These are phyloP conservation scores for Cryoendolithus antarcticus DNA, from an alignment of 2,329 filamentous ascomycete species.

Conservation along the genomic window DNA sequence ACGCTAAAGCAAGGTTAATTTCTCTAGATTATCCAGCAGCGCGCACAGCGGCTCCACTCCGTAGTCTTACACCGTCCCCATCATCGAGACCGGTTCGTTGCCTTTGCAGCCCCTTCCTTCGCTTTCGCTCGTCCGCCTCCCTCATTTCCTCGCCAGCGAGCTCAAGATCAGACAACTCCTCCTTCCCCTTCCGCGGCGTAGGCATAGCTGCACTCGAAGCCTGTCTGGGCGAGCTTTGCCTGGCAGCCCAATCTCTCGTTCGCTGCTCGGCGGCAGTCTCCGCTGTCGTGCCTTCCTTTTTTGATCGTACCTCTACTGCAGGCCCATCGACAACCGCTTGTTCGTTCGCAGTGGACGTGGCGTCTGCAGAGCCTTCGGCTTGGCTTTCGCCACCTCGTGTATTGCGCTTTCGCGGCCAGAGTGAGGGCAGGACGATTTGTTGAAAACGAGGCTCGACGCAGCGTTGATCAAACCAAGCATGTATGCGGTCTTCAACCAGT, in stretches of 20 bases:
- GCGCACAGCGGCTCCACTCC: constrained; percentile 1
- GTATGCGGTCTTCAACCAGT: constrained; percentile 64
- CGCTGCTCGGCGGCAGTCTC: constrained; percentile 22
- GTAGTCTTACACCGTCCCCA: constrained; percentile 4
- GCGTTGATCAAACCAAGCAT: constrained; percentile 79
- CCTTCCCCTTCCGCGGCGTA: constrained; percentile 11
- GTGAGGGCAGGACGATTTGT: constrained; percentile 67
- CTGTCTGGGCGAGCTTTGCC: constrained; percentile 10
- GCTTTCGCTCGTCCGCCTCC: constrained; percentile 20
- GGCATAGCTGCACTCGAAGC: not conserved
- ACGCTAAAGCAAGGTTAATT: too few species aligned
- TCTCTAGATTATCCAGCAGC: not conserved
- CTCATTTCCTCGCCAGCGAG: constrained; percentile 22
- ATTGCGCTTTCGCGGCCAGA: constrained; percentile 78
- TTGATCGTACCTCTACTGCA: constrained; percentile 7
- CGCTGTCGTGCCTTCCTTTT: constrained; percentile 8
- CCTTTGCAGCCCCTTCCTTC: constrained; percentile 11
- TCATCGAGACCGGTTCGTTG: constrained; percentile 5
- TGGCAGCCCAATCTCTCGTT: constrained; percentile 23
- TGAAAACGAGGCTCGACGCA: constrained; percentile 79
- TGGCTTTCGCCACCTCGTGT: constrained; percentile 53
- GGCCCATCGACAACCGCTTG: constrained; percentile 7
- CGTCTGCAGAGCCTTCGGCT: not conserved
- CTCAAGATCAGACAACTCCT: constrained; percentile 20
- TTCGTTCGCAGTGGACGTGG: constrained; percentile 4